Conservation (phyloP, 345 rosid genomes). For the Ceriops tagal region DNA sequence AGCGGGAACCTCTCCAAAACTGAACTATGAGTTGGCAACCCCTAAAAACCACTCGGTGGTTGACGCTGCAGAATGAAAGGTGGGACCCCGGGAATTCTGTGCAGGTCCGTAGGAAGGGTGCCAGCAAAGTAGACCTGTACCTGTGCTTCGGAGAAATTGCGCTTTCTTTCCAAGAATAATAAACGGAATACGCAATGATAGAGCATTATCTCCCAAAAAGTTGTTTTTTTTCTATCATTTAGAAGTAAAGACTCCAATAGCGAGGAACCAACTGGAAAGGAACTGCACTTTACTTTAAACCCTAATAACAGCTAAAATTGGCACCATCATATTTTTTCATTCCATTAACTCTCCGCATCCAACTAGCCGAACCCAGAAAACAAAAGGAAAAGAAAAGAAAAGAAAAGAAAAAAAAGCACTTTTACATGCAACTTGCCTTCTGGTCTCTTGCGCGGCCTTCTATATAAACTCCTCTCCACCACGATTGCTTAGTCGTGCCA, state of each 20-base stretch:
- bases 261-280: conserved; percentile 39
- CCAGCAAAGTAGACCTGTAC: conserved; percentile 22
- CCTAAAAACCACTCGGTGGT: conserved; percentile 61
- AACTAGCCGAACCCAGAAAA: too few relatives aligned
- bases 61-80: conserved; percentile 63
- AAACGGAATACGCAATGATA: conserved; percentile 12
- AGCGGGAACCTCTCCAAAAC: conserved; percentile 13
- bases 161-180: background rate
- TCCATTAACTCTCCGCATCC: background rate
- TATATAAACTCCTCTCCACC: conserved; percentile 32
- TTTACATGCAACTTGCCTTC: conserved; percentile 30
- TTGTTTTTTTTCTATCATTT: conserved; percentile 19
- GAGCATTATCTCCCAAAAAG: conserved; percentile 27
- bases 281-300: conserved; percentile 11
- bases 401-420: too few relatives aligned
- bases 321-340: background rate
- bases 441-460: conserved; percentile 16
- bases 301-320: conserved; percentile 16
- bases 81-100: conserved; percentile 27
- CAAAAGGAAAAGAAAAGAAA: too few relatives aligned
- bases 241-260: conserved; percentile 5
- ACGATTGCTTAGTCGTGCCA: conserved; percentile 5
- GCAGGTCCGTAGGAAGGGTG: conserved; percentile 32
- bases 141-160: background rate
- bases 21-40: conserved; percentile 25